phyloP scores from a whole-genome alignment of 768 basidiomycete genomes.

The Dioszegia aurantiaca region DNA sequence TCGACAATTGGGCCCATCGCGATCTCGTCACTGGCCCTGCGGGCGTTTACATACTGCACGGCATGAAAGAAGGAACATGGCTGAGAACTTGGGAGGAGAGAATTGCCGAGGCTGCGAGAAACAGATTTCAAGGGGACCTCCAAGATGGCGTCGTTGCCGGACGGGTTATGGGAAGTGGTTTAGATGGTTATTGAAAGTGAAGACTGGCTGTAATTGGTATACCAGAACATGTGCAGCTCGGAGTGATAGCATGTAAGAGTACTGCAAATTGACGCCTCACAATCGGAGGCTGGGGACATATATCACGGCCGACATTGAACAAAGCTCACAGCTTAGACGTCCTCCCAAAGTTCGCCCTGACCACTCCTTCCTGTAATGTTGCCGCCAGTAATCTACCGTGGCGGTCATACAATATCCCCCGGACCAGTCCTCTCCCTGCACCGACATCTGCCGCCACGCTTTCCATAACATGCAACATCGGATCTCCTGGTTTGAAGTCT shows the following conservation, averaged over 20 bases:
- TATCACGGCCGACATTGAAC: too few relatives aligned
- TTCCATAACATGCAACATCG: slow-evolving; percentile 51
- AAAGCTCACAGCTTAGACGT: slow-evolving; percentile 5
- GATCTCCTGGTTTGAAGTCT: slow-evolving; percentile 37
- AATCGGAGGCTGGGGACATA: too few relatives aligned
- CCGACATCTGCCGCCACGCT: slow-evolving; percentile 31
- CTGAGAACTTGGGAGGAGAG: slow-evolving; percentile 4
- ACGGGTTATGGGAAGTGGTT: neutral
- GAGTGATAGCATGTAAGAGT: too few relatives aligned
- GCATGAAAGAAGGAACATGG: slow-evolving; percentile 2
- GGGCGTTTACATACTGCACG: slow-evolving; percentile 1
- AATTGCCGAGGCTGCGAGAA: slow-evolving; percentile 2
- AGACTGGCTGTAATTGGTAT: too few relatives aligned
- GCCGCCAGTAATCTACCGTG: slow-evolving; percentile 47
- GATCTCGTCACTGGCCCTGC: slow-evolving; percentile 7
- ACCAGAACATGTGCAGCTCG: too few relatives aligned
- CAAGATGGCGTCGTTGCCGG: neutral
- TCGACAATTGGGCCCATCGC: neutral
- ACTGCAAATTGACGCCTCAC: too few relatives aligned
- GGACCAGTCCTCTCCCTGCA: slow-evolving; percentile 46
- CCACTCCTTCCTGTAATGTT: slow-evolving; percentile 52
- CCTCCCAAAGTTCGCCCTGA: slow-evolving; percentile 60
- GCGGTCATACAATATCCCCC: slow-evolving; percentile 46
- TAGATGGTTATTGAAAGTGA: slow-evolving; percentile 1
- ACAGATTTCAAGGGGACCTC: slow-evolving; percentile 2